phyloP scores from a whole-genome alignment of 257 asterid species.

The Gentiana dahurica region DNA sequence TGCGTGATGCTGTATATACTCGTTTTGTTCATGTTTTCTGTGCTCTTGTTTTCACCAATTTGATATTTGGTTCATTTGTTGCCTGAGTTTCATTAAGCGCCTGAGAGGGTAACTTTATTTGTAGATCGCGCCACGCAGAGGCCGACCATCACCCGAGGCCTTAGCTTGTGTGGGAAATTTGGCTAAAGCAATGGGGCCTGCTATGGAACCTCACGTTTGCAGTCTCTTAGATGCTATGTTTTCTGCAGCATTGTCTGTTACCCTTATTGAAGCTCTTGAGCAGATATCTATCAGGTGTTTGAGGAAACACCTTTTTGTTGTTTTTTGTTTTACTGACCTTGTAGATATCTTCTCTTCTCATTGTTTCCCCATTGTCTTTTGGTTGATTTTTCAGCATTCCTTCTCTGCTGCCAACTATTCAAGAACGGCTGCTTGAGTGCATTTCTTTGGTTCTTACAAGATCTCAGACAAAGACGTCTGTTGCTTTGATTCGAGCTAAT shows the following conservation, averaged over 20 bases:
- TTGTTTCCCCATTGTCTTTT: slow-evolving; percentile 2
- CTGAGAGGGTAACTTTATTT: slow-evolving; percentile 12
- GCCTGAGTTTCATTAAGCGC: neutral
- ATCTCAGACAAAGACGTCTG: slow-evolving; percentile 59
- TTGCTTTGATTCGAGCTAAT: slow-evolving; percentile 45
- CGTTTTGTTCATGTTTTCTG: slow-evolving; percentile 2
- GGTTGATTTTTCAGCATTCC: slow-evolving; percentile 61
- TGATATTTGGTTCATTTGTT: neutral
- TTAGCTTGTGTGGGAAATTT: slow-evolving; percentile 97
- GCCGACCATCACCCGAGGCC: slow-evolving; percentile 92
- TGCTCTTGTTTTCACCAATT: slow-evolving; percentile 3
- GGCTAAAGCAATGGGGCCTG: slow-evolving; percentile 93
- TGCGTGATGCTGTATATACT: slow-evolving; percentile 87
- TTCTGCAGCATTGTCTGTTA: slow-evolving; percentile 73
- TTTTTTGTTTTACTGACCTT: slow-evolving; percentile 8
- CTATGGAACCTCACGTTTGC: slow-evolving; percentile 80
- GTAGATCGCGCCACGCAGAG: slow-evolving; percentile 99
- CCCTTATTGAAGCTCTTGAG: slow-evolving; percentile 84
- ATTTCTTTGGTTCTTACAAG: slow-evolving; percentile 78
- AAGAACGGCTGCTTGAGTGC: slow-evolving; percentile 80
- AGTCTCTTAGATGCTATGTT: slow-evolving; percentile 96
- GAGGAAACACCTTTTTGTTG: slow-evolving; percentile 11
- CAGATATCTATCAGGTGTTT: slow-evolving; percentile 66
- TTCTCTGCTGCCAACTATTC: slow-evolving; percentile 79
- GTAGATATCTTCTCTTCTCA: slow-evolving; percentile 9